Conservation (phyloP, 1,284 basidiomycete genomes). For the Leccinum pachyderme region DNA sequence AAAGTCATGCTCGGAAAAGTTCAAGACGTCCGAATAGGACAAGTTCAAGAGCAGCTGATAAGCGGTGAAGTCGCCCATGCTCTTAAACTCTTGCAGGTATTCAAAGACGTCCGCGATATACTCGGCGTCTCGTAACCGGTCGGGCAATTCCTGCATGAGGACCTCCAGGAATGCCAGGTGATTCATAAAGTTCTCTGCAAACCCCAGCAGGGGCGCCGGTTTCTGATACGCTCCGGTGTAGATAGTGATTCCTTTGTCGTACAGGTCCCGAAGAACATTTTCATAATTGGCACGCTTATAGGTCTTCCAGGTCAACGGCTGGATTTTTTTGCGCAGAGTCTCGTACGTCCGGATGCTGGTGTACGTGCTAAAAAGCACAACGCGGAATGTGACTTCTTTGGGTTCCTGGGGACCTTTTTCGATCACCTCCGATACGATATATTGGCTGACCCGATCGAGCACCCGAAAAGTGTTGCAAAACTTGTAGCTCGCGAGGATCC, state of each 20-base stretch:
- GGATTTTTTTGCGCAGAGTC: conserved; percentile 45
- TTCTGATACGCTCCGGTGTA: conserved; percentile 69
- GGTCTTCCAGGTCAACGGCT: conserved; percentile 49
- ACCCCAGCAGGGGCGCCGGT: conserved; percentile 50
- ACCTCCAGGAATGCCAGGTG: conserved; percentile 55
- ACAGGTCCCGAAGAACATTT: conserved; percentile 43
- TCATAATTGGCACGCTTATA: conserved; percentile 49
- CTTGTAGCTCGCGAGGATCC: conserved; percentile 44
- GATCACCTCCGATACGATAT: conserved; percentile 56
- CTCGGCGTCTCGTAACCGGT: conserved; percentile 39
- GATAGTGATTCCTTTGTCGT: conserved; percentile 38
- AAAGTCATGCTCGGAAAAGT: conserved; percentile 60
- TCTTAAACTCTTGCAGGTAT: conserved; percentile 51
- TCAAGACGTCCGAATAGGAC: conserved; percentile 52
- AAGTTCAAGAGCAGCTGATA: conserved; percentile 58
- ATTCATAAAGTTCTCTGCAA: conserved; percentile 45
- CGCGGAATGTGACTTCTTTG: conserved; percentile 56
- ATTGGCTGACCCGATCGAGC: conserved; percentile 59
- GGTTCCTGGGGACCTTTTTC: conserved; percentile 56
- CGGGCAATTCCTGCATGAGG: conserved; percentile 50
- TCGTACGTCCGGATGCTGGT: conserved; percentile 62
- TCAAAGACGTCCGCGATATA: conserved; percentile 56
- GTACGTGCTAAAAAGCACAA: conserved; percentile 60
- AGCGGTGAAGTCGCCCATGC: conserved; percentile 59
- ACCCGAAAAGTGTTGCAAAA: conserved; percentile 67